phyloP scores from a whole-genome alignment of 2,329 filamentous ascomycete species.

The Cercospora beticola region DNA sequence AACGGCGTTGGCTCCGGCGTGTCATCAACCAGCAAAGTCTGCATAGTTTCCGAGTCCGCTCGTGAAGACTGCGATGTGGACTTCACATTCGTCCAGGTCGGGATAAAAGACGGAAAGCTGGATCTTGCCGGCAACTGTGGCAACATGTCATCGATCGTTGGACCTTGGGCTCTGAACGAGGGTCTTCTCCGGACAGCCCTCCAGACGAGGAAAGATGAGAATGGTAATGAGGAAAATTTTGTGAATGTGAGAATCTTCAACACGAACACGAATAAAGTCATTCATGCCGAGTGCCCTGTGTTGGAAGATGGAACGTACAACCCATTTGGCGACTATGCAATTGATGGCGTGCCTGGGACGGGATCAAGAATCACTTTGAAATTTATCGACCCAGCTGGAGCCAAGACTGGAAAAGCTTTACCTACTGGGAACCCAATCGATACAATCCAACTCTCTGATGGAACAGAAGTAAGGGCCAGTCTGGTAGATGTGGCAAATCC shows the following conservation, averaged over 20 bases:
- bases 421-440: slow-evolving; percentile 61
- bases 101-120: slow-evolving; percentile 60
- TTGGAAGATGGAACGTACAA: slow-evolving; percentile 45
- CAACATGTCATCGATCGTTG: slow-evolving; percentile 69
- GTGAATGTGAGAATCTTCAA: slow-evolving; percentile 63
- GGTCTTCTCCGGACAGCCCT: slow-evolving; percentile 45
- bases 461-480: slow-evolving; percentile 51
- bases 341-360: slow-evolving; percentile 64
- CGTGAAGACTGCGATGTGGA: slow-evolving; percentile 59
- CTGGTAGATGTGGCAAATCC: slow-evolving; percentile 66
- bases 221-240: slow-evolving; percentile 11
- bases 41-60: slow-evolving; percentile 58
- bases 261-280: slow-evolving; percentile 68
- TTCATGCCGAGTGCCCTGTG: slow-evolving; percentile 59
- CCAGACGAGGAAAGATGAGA: slow-evolving; percentile 34
- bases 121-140: slow-evolving; percentile 72
- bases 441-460: slow-evolving; percentile 39
- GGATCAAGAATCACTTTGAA: slow-evolving; percentile 59
- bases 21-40: slow-evolving; percentile 69
- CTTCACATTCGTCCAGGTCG: slow-evolving; percentile 70
- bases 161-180: slow-evolving; percentile 62
- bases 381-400: slow-evolving; percentile 62
- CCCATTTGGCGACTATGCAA: slow-evolving; percentile 54
- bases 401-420: slow-evolving; percentile 61
- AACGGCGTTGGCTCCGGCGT: slow-evolving; percentile 70